phyloP scores from a whole-genome alignment of 805 yeast species.

The Candida insectorum region DNA sequence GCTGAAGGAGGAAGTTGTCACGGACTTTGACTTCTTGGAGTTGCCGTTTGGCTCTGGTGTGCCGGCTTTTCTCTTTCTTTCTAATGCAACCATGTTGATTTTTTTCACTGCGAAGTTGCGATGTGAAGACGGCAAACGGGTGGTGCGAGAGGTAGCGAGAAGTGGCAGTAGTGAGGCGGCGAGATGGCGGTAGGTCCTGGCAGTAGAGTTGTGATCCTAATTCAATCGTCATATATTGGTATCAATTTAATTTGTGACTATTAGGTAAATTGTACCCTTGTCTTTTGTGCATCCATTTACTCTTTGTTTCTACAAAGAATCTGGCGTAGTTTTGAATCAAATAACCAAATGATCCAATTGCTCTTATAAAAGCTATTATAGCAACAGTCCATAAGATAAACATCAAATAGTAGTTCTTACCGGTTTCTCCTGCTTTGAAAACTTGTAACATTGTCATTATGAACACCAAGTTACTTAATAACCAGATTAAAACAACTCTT shows the following conservation, averaged over 20 bases:
- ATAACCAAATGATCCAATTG: slow-evolving; percentile 74
- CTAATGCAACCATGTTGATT: slow-evolving; percentile 42
- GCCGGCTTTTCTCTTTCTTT: slow-evolving; percentile 25
- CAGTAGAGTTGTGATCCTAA: background rate
- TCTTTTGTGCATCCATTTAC: slow-evolving; percentile 40
- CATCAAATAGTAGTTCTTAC: slow-evolving; percentile 66
- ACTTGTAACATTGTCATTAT: slow-evolving; percentile 88
- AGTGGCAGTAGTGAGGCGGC: no score
- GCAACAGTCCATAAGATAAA: slow-evolving; percentile 94
- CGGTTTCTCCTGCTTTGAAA: slow-evolving; percentile 60
- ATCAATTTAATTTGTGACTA: slow-evolving; percentile 32
- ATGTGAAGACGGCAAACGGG: background rate
- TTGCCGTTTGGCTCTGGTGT: slow-evolving; percentile 15
- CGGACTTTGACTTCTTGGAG: slow-evolving; percentile 22
- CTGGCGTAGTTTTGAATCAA: slow-evolving; percentile 43
- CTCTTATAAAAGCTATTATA: slow-evolving; percentile 75
- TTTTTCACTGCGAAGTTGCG: slow-evolving; percentile 1
- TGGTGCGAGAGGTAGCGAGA: slow-evolving; percentile 1
- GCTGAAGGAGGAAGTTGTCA: slow-evolving; percentile 33
- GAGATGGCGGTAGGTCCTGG: no score
- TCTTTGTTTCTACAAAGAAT: slow-evolving; percentile 34
- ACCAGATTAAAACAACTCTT: slow-evolving; percentile 93
- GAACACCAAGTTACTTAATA: slow-evolving; percentile 74
- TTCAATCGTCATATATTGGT: background rate
- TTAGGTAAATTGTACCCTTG: slow-evolving; percentile 35